These are phyloP conservation scores for Naegleria lovaniensis DNA, from an alignment of 208 protist genomes.

Conservation along the genomic window DNA sequence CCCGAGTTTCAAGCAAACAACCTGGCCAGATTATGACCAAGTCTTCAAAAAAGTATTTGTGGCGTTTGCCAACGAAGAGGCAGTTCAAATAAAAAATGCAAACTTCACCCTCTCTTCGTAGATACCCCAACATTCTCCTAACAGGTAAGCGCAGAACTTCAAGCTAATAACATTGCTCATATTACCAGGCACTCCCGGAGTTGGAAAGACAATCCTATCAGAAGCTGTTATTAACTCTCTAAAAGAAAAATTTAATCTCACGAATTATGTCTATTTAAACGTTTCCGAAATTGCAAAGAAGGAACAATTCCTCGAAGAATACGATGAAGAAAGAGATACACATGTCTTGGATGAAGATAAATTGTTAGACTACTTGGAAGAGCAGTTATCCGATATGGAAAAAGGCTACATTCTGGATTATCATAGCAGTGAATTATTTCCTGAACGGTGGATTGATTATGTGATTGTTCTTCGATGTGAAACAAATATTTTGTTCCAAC, in stretches of 20 bases:
- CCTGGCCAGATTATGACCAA: no score
- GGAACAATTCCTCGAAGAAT: constrained; percentile 75
- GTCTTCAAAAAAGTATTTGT: no score
- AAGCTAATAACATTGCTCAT: neutral
- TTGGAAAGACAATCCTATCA: constrained; percentile 86
- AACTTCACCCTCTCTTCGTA: neutral
- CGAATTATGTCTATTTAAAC: constrained; percentile 66
- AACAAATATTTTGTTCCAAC: constrained; percentile 78
- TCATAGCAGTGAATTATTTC: constrained; percentile 92
- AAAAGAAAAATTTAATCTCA: constrained; percentile 40
- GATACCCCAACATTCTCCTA: constrained; percentile 68
- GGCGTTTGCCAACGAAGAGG: neutral
- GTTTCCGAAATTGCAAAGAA: constrained; percentile 82
- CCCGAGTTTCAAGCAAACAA: no score
- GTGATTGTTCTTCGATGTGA: constrained; percentile 87
- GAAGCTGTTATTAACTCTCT: constrained; percentile 64
- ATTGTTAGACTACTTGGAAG: constrained; percentile 88
- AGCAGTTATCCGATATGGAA: constrained; percentile 58
- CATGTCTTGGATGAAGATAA: constrained; percentile 86
- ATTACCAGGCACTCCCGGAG: constrained; percentile 79
- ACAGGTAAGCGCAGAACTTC: neutral
- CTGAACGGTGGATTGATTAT: constrained; percentile 92
- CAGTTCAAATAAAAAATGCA: neutral
- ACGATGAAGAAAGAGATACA: constrained; percentile 82
- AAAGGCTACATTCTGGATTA: constrained; percentile 86